Conservation (phyloP, 208 protist species). For the Borovskyia barvae region DNA sequence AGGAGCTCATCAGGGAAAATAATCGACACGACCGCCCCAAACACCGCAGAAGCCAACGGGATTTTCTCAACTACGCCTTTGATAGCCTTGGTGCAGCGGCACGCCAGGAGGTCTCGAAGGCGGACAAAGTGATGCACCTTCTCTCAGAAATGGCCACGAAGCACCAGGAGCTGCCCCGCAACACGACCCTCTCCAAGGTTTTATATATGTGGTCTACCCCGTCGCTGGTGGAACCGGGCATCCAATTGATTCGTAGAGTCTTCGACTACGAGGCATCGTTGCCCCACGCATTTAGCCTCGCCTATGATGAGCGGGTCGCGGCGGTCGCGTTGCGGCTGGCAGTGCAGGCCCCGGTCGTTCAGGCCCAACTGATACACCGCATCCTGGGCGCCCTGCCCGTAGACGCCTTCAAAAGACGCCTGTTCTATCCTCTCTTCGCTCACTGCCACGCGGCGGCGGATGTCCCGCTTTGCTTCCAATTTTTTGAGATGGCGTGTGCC, state of each 20-base stretch:
- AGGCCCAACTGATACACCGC: conserved; percentile 32
- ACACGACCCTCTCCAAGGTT: conserved; percentile 52
- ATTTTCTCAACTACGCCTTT: conserved; percentile 76
- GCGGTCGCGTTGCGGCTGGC: conserved; percentile 66
- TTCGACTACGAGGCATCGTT: conserved; percentile 24
- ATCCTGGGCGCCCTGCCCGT: conserved; percentile 50
- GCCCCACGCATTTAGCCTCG: conserved; percentile 10
- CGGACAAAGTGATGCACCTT: conserved; percentile 26
- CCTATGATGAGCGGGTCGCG: conserved; percentile 70
- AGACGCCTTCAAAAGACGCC: conserved; percentile 50
- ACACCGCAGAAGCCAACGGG: conserved; percentile 32
- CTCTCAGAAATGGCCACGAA: conserved; percentile 42
- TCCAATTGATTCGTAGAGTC: conserved; percentile 26
- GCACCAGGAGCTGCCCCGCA: conserved; percentile 54
- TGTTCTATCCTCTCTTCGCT: conserved; percentile 68
- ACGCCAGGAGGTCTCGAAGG: conserved; percentile 5
- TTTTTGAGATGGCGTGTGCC: conserved; percentile 30
- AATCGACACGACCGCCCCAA: conserved; percentile 54
- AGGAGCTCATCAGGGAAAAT: conserved; percentile 51
- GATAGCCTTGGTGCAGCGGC: conserved; percentile 34
- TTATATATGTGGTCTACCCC: conserved; percentile 49
- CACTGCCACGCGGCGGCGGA: conserved; percentile 31
- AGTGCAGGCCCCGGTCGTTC: background rate
- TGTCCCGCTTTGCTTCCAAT: conserved; percentile 36
- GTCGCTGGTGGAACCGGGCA: conserved; percentile 24